Evolutionary conservation across 2,329 filamentous ascomycete species (phyloP).

Genomic region (Aspergillus sp.): DNA sequence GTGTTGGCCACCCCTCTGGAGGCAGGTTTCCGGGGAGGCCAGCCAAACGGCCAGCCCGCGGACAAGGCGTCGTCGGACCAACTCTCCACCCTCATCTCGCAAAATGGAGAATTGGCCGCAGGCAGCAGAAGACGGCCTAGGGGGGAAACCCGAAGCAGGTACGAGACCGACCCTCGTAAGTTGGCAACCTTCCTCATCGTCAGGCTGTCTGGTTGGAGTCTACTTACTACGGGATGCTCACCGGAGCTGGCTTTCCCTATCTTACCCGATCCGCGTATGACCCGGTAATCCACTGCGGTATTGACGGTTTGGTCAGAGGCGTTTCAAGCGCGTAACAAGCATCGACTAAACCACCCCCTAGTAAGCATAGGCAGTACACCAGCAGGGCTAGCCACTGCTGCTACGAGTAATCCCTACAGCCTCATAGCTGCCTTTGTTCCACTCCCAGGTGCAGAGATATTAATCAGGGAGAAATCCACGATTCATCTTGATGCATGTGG

Average conservation of each 20-base stretch:
- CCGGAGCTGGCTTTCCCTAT: conserved; percentile 20
- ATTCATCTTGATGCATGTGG: conserved; percentile 6
- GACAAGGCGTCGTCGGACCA: background rate
- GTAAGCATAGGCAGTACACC: background rate
- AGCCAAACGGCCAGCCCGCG: background rate
- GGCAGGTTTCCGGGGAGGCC: background rate
- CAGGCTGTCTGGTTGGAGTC: background rate
- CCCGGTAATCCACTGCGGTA: conserved; percentile 13
- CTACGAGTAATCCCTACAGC: conserved; percentile 11
- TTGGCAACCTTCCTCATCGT: background rate
- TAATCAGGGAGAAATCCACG: conserved; percentile 5
- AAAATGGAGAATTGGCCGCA: background rate
- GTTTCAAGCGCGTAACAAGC: conserved; percentile 18
- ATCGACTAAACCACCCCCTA: conserved; percentile 2
- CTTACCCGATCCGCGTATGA: conserved; percentile 26
- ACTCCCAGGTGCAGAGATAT: conserved; percentile 1
- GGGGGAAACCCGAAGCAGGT: background rate
- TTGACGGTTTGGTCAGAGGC: conserved; percentile 5
- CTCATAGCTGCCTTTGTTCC: conserved; percentile 1
- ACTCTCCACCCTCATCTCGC: background rate
- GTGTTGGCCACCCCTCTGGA: background rate
- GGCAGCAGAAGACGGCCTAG: background rate
- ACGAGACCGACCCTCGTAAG: background rate
- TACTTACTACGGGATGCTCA: conserved; percentile 7
- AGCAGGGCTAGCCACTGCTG: background rate